Base-by-base conservation (phyloP, 108 stramenopile species). In the Nannochloropsis salina region DNA sequence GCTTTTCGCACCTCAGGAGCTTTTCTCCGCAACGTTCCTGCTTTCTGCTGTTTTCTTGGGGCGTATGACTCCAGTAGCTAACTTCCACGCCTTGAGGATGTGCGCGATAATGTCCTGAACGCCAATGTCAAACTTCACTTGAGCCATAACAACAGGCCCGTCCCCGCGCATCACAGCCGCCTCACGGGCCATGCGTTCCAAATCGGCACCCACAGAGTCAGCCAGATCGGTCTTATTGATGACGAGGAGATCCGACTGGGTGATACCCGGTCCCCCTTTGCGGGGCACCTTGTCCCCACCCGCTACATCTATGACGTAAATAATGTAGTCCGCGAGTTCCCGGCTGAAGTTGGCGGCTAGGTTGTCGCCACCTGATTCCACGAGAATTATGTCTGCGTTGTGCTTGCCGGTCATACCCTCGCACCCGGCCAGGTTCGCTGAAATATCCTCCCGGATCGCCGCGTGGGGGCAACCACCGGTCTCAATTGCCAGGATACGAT, bases 391-490 rank as follows among this genome's bases (percentile, higher is more conserved):
- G 44, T 96, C 95, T 20, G 90, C 43, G 21, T 42, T 21, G 88
- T 93, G 94, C 81, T 86, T 84, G 85, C 92, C 81, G 2, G 98
- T 99, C 84, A 98, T 91, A 31, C 87, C 89, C 88, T 99, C 98
- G 82, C 94, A 93, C 31, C 97, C 98, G 31, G 91, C 90, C 42
- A 99, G 92, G 92, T 99, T 99, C 51, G 96, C 95, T 82, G 92
- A 93, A 41, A 99, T 95, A 91, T 98, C 98, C 89, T 99, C 98
- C 20, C 97, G 95, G 90, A 93, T 93, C 11, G 94, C 95, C 8
- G 98, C 98, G 92, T 99, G 98, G 9, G 98, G 98, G 92, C 98
- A 98, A 9, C 98, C 98, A 41, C 98, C 98, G 18, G 98, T 99
- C 87, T 99, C 98, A 44, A 99, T 96, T 11, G 98, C 96, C 42